Base-by-base conservation (phyloP, 2,329 filamentous ascomycete species). In the Aureobasidium sp. region DNA sequence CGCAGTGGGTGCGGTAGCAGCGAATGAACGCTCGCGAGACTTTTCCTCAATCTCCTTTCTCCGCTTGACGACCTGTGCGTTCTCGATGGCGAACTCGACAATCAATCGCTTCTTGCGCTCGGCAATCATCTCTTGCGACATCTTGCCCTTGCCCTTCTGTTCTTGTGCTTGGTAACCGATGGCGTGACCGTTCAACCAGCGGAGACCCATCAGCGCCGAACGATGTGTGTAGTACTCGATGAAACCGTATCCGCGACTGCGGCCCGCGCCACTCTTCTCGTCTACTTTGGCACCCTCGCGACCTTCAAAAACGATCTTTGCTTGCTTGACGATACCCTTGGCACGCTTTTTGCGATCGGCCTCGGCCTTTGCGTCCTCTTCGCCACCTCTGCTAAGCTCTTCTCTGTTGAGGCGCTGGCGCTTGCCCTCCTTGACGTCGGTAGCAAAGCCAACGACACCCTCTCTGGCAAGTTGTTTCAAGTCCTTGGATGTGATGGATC, bases 51-150 rank as follows among this genome's bases (percentile, higher is more conserved):
- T 79, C 64, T 87, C 84, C 64, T 80, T 84, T 61, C 95, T 83
- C 66, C 94, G 83, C 67, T 87, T 84, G n/a, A 99, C 88, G 1
- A 99, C 94, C 70, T 97, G 92, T 0, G 91, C 92, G 70, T 99
- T 99, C 77, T 99, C 94, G 73, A 99, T 96, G 22, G 94, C 91
- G 73, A 99, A 99, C 74, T 99, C 95, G 41, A 93, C 93, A 71
- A 99, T 91, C 57, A 99, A 77, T 14, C 94, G 83, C 75, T 94
- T 92, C 73, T 91, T 93, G 76, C 88, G 90, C 66, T 94, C 91
- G 59, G 83, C 74, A n/a, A 78, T 61, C 5, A 77, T 78, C 55
- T 80, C 79, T 64, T 71, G 68, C 59, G 68, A 69, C 49, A 65
- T 64, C 48, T 63, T 67, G 25, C 45, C 47, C 45, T 75, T 76